Percentiles rank a stretch among this genome's conserved stretches.
Evolutionary conservation across 192 early-diverging fungal genomes (phyloP).

Genomic region (Linnemannia schmuckeri): DNA sequence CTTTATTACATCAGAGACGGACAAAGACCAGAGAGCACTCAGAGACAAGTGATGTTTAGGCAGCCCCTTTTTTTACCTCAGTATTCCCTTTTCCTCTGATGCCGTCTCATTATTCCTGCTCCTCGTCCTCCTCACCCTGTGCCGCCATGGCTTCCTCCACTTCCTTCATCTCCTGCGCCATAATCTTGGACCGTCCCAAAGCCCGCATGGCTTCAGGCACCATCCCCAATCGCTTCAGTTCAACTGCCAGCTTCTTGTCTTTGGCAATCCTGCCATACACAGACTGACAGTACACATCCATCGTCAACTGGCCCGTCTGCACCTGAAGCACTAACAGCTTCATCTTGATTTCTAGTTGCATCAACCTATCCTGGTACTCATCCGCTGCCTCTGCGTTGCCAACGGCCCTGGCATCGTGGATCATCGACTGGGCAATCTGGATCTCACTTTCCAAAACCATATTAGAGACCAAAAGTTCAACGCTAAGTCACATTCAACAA

Average conservation of each 20-base stretch:
- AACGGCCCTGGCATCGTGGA: slow-evolving; percentile 62
- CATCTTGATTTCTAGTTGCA: slow-evolving; percentile 79
- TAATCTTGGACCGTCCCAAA: slow-evolving; percentile 76
- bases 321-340: slow-evolving; percentile 80
- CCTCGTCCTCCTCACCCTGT: slow-evolving; percentile 39
- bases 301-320: slow-evolving; percentile 76
- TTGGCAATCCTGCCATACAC: slow-evolving; percentile 70
- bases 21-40: neutral
- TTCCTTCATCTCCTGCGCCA: slow-evolving; percentile 84
- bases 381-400: slow-evolving; percentile 65
- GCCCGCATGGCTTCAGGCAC: slow-evolving; percentile 78
- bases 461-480: slow-evolving; percentile 81
- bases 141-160: slow-evolving; percentile 76
- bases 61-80: too few species aligned
- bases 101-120: slow-evolving; percentile 14
- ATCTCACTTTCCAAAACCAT: slow-evolving; percentile 80
- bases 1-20: neutral
- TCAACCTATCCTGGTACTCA: slow-evolving; percentile 74
- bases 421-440: slow-evolving; percentile 49
- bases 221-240: slow-evolving; percentile 75
- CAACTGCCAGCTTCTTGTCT: slow-evolving; percentile 73
- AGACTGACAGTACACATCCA: slow-evolving; percentile 73
- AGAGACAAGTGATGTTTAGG: too few species aligned
- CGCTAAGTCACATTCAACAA: slow-evolving; percentile 57
- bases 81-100: too few species aligned